Conservation (phyloP, 768 basidiomycete genomes). For the Candolleomyces eurysporus region DNA sequence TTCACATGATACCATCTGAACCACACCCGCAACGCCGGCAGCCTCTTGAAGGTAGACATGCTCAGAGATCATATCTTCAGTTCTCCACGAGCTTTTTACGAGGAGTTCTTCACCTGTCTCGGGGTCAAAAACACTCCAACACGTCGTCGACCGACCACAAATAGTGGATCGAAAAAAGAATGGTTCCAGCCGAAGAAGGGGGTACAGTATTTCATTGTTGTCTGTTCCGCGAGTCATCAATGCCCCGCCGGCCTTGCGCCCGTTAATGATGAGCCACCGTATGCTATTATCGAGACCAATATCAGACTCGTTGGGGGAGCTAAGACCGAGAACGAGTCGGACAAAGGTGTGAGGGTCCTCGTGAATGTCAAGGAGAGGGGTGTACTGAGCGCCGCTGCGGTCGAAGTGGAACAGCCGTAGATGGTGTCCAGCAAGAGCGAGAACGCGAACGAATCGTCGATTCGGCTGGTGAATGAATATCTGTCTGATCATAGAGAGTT, state of each 20-base stretch:
- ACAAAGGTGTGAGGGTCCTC: neutral
- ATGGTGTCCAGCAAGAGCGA: neutral
- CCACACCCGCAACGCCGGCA: neutral
- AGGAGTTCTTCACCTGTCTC: neutral
- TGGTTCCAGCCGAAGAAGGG: too few species aligned
- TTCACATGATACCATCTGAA: neutral
- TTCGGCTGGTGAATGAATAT: constrained; percentile 1
- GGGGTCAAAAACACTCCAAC: neutral
- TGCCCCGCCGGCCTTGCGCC: neutral
- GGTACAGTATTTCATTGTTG: neutral
- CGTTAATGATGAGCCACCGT: neutral
- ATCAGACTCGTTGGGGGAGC: neutral
- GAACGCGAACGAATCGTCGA: neutral
- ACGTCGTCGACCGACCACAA: neutral
- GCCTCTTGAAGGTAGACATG: neutral
- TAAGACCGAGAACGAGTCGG: neutral
- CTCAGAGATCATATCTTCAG: neutral
- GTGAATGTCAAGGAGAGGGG: neutral
- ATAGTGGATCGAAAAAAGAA: neutral
- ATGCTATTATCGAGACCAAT: neutral
- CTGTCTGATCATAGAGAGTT: neutral
- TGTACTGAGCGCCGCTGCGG: neutral
- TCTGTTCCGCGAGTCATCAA: neutral
- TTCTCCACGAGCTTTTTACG: neutral
- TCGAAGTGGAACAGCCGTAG: neutral